Percentiles rank a stretch among this genome's conserved stretches.
phyloP scores from a whole-genome alignment of 805 yeast species.

The Saccharomycopsis fodiens region DNA sequence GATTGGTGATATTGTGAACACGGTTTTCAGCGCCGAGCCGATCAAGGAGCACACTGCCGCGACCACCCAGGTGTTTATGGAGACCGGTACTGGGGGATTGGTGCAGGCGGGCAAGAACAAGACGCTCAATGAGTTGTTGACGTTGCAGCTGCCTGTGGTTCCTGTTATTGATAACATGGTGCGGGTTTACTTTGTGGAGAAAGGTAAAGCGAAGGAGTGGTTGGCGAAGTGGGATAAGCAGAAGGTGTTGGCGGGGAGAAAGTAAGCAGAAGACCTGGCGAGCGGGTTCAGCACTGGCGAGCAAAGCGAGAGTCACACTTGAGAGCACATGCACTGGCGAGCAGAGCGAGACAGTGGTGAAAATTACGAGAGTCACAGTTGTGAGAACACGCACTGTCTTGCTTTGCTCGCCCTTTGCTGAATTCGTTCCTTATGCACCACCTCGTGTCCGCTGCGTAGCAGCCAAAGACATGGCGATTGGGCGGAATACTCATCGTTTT shows the following conservation, averaged over 20 bases:
- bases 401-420: slow-evolving; percentile 66
- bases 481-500: no score
- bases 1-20: slow-evolving; percentile 51
- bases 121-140: slow-evolving; percentile 54
- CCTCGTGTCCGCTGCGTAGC: no score
- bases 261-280: background rate
- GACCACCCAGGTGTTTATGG: slow-evolving; percentile 69
- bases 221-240: slow-evolving; percentile 56
- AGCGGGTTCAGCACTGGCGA: background rate
- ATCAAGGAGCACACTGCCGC: slow-evolving; percentile 60
- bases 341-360: slow-evolving; percentile 54
- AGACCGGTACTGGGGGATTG: slow-evolving; percentile 75
- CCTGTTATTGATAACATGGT: slow-evolving; percentile 73
- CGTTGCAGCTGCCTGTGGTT: slow-evolving; percentile 52
- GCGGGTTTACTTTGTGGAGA: slow-evolving; percentile 74
- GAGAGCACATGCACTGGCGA: background rate
- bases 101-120: slow-evolving; percentile 78
- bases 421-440: background rate
- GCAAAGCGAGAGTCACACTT: background rate
- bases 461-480: no score
- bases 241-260: slow-evolving; percentile 45
- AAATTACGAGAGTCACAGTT: no score
- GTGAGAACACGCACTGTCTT: slow-evolving; percentile 78
- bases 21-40: slow-evolving; percentile 58
- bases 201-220: slow-evolving; percentile 58